These are phyloP conservation scores for Scutellaria barbata DNA, from an alignment of 257 asterid species.

Conservation along the genomic window DNA sequence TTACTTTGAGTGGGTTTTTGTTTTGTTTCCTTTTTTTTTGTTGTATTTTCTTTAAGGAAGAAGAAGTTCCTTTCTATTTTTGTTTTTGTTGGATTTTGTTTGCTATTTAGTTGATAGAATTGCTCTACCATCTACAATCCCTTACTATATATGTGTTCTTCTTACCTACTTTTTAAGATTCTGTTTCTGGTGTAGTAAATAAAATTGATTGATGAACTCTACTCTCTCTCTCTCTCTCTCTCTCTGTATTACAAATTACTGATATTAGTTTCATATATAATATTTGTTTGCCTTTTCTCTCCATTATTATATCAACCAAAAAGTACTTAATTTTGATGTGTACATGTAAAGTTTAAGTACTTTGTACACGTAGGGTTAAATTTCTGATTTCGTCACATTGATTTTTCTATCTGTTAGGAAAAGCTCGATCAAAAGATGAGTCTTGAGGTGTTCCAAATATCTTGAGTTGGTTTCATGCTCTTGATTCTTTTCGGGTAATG, in stretches of 20 bases:
- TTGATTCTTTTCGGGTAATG: conserved; percentile 31
- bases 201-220: conserved; percentile 19
- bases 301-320: conserved; percentile 2
- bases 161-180: conserved; percentile 10
- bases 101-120: not conserved
- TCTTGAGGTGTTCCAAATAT: conserved; percentile 14
- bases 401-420: conserved; percentile 30
- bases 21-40: conserved; percentile 6
- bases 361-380: not conserved
- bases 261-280: not conserved
- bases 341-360: not conserved
- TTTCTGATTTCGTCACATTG: conserved; percentile 14
- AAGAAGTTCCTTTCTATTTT: conserved; percentile 21
- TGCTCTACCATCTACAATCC: not conserved
- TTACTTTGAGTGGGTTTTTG: not conserved
- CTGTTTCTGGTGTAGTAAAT: conserved; percentile 14
- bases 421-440: conserved; percentile 19
- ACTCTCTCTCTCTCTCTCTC: not conserved
- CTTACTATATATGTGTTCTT: not conserved
- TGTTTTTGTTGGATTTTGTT: conserved; percentile 26
- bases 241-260: not conserved
- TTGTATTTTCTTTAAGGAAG: not conserved
- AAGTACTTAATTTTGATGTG: not conserved
- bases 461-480: conserved; percentile 18
- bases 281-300: conserved; percentile 3